Conservation (phyloP, 2,329 filamentous ascomycete genomes). For the Colletotrichum godetiae region DNA sequence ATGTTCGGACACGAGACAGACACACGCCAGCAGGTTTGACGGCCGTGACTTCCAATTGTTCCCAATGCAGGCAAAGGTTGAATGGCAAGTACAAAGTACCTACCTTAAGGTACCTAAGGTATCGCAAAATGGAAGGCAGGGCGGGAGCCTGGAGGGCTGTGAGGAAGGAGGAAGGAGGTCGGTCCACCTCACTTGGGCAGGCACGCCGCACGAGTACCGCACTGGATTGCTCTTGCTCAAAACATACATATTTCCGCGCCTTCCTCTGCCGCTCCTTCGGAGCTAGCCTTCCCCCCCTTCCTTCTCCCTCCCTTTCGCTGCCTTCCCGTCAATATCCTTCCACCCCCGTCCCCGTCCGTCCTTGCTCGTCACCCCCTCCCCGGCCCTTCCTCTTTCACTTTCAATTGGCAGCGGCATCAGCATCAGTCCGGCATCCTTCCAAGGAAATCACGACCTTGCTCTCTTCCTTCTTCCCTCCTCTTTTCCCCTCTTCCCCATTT, state of each 20-base stretch:
- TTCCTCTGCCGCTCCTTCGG: constrained; percentile 30
- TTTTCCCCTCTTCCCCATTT: constrained; percentile 30
- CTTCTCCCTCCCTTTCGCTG: constrained; percentile 30
- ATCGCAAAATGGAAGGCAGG: not conserved
- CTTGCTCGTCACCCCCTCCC: not conserved
- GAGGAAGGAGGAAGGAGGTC: not conserved
- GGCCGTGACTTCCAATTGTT: too few species aligned
- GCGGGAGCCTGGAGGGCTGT: not conserved
- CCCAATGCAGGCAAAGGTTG: too few species aligned
- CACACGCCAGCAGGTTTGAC: not conserved
- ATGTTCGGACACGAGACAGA: not conserved
- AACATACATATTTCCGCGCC: constrained; percentile 35
- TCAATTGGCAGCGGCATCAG: not conserved
- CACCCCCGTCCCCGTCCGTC: not conserved
- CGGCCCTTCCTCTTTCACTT: constrained; percentile 11
- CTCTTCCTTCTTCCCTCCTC: constrained; percentile 41
- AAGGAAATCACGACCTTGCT: constrained; percentile 16
- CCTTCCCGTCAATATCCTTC: constrained; percentile 10
- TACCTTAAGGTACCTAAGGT: too few species aligned
- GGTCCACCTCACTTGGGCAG: constrained; percentile 23
- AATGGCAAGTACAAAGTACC: too few species aligned
- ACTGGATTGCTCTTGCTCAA: constrained; percentile 24
- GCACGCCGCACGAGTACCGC: not conserved
- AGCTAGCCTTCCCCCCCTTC: constrained; percentile 9
- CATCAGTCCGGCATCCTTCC: constrained; percentile 3